Percentiles rank a stretch among this genome's conserved stretches.
Conservation (phyloP, 2,329 filamentous ascomycete genomes). For the Cladorrhinum sp. region DNA sequence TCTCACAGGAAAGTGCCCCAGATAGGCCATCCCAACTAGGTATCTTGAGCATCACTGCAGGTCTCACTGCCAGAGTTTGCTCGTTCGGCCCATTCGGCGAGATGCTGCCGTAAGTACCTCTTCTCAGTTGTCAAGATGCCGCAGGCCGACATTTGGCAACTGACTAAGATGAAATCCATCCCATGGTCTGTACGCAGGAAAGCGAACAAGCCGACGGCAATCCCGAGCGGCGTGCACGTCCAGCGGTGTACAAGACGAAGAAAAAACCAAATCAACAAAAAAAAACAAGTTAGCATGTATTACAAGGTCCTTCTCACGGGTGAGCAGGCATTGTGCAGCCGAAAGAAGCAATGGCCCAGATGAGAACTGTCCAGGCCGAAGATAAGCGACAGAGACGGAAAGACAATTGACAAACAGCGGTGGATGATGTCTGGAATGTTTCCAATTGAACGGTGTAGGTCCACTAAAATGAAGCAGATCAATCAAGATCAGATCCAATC, state of each 20-base stretch:
- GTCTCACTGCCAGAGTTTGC: background rate
- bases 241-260: constrained; percentile 13
- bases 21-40: background rate
- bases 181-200: background rate
- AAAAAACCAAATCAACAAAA: background rate
- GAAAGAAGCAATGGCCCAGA: constrained; percentile 9
- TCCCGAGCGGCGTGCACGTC: constrained; percentile 1
- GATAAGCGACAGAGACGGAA: constrained; percentile 16
- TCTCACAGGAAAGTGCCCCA: background rate
- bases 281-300: background rate
- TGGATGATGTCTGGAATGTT: constrained; percentile 5
- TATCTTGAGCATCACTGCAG: no score
- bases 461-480: background rate
- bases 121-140: background rate
- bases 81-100: background rate
- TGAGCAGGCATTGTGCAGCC: constrained; percentile 11
- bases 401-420: background rate
- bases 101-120: background rate
- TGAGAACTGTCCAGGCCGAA: constrained; percentile 11
- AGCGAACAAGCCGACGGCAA: background rate
- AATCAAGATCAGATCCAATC: background rate
- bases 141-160: background rate
- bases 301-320: background rate
- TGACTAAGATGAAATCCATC: background rate
- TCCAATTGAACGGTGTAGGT: background rate